phyloP scores from a whole-genome alignment of 2,329 filamentous ascomycete species.

The Camptophora hylomeconis region DNA sequence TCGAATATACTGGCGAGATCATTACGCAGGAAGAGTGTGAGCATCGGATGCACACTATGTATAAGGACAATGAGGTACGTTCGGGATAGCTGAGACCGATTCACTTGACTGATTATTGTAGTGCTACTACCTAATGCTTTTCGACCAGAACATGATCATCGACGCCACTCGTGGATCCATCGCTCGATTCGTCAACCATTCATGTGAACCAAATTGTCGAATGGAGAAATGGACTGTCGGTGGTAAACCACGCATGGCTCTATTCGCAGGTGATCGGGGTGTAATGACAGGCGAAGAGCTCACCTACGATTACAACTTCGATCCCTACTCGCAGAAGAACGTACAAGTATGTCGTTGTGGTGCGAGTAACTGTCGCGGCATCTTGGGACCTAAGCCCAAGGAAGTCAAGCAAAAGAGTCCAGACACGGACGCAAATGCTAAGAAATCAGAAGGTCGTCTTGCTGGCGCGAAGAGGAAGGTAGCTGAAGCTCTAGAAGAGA shows the following conservation, averaged over 20 bases:
- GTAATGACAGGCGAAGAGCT: conserved; percentile 93
- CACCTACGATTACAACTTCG: conserved; percentile 81
- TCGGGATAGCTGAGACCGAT: not conserved
- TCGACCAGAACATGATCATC: conserved; percentile 97
- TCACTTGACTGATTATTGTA: conserved; percentile 23
- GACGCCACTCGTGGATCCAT: conserved; percentile 83
- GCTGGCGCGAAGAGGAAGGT: conserved; percentile 17
- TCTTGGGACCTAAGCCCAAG: conserved; percentile 49
- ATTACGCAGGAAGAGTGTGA: conserved; percentile 92
- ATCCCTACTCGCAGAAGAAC: conserved; percentile 49
- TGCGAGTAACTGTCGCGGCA: conserved; percentile 46
- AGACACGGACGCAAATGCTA: conserved; percentile 8
- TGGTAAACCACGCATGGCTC: conserved; percentile 86
- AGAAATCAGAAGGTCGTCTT: conserved; percentile 10
- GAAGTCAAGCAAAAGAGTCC: conserved; percentile 31
- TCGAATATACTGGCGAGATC: conserved; percentile 96
- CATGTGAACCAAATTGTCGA: conserved; percentile 86
- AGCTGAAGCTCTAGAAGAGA: conserved; percentile 12
- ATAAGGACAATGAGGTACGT: conserved; percentile 82
- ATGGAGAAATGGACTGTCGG: conserved; percentile 98
- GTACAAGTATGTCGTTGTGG: conserved; percentile 53
- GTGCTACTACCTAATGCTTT: conserved; percentile 98
- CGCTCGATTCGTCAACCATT: conserved; percentile 96
- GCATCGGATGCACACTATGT: conserved; percentile 79
- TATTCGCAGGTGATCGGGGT: conserved; percentile 80